Conservation (phyloP, 1,284 basidiomycete species). For the Boletus semigastroideus region DNA sequence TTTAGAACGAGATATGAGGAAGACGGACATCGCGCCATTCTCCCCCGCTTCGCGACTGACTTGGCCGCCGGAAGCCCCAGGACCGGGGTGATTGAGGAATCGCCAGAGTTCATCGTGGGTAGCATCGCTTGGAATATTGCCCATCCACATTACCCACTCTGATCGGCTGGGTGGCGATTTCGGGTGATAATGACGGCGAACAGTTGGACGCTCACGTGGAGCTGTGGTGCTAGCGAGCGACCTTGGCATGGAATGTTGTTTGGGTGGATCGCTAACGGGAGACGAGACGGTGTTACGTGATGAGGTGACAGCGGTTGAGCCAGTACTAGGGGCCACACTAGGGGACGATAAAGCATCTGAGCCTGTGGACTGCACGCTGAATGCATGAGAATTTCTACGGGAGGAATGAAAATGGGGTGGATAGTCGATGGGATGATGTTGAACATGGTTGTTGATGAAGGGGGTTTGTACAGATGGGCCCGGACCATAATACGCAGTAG, state of each 20-base stretch:
- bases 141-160: conserved; percentile 96
- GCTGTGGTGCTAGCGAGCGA: not conserved
- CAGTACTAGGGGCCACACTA: not conserved
- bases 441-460: conserved; percentile 40
- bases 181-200: conserved; percentile 55
- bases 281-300: not conserved
- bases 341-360: not conserved
- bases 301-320: not conserved
- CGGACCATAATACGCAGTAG: conserved; percentile 47
- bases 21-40: conserved; percentile 81
- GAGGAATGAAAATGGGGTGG: conserved; percentile 10
- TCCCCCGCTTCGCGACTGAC: conserved; percentile 13
- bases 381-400: conserved; percentile 12
- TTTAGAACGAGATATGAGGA: conserved; percentile 88
- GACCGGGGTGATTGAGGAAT: conserved; percentile 65
- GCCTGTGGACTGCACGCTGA: not conserved
- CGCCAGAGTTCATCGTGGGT: conserved; percentile 86
- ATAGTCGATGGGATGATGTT: conserved; percentile 40
- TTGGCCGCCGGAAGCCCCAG: conserved; percentile 9
- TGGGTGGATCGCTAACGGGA: not conserved
- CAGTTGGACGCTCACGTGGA: conserved; percentile 28
- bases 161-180: conserved; percentile 72
- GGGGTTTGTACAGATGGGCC: conserved; percentile 31
- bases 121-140: conserved; percentile 85
- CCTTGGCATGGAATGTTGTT: not conserved